Evolutionary conservation across 352 stramenopile species (phyloP).

Genomic region (Pythium brachiatum): DNA sequence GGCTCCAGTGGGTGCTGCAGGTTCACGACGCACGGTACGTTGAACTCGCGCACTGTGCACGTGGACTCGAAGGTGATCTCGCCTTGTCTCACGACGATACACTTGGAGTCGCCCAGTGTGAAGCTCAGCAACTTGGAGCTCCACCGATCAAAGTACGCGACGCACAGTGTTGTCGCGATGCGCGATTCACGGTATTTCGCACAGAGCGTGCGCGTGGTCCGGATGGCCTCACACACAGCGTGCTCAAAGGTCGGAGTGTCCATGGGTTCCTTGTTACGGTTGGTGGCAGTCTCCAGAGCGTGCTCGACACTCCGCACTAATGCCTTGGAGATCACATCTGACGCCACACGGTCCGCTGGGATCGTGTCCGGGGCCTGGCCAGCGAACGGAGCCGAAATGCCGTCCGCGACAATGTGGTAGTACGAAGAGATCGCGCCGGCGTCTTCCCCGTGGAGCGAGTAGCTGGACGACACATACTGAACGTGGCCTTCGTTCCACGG

Average conservation of each 20-base stretch:
- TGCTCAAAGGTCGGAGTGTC: slow-evolving; percentile 43
- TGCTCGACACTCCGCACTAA: slow-evolving; percentile 51
- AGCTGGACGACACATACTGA: slow-evolving; percentile 40
- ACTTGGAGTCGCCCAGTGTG: slow-evolving; percentile 79
- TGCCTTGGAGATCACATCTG: slow-evolving; percentile 47
- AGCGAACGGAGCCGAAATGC: slow-evolving; percentile 63
- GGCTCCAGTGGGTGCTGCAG: slow-evolving; percentile 41
- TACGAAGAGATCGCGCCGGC: slow-evolving; percentile 46
- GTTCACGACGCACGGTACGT: slow-evolving; percentile 76
- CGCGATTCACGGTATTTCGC: slow-evolving; percentile 55
- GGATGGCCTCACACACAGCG: slow-evolving; percentile 51
- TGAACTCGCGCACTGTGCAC: slow-evolving; percentile 72
- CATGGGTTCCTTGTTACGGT: slow-evolving; percentile 41
- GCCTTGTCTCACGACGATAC: slow-evolving; percentile 48
- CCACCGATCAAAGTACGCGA: slow-evolving; percentile 77
- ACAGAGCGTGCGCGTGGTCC: slow-evolving; percentile 54
- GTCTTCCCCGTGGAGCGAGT: slow-evolving; percentile 73
- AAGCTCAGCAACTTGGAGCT: slow-evolving; percentile 59
- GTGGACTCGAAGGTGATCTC: slow-evolving; percentile 63
- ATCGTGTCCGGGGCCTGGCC: slow-evolving; percentile 25
- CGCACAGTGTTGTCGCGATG: slow-evolving; percentile 62
- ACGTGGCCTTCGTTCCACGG: slow-evolving; percentile 30
- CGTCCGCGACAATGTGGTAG: slow-evolving; percentile 80
- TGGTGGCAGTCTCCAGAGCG: slow-evolving; percentile 55
- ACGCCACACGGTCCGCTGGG: slow-evolving; percentile 36